Percentiles rank a stretch among this genome's conserved stretches.
Evolutionary conservation across 2,329 filamentous ascomycete genomes (phyloP).

Genomic region (Monosporascus sp.): DNA sequence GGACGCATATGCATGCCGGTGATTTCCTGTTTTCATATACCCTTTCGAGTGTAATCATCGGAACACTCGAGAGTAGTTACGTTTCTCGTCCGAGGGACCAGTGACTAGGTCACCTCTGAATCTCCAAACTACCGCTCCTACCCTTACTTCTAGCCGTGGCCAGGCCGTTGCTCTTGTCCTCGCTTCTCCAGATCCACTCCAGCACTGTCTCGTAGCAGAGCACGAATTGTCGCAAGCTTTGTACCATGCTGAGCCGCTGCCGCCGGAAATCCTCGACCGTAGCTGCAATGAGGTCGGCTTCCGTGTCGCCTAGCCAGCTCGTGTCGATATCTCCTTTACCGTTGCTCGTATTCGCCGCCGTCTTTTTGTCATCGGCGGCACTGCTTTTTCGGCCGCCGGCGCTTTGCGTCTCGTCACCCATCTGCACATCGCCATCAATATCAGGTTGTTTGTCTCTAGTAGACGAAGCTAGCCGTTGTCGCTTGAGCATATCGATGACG

Average conservation of each 20-base stretch:
- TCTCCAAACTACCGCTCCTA: slow-evolving; percentile 30
- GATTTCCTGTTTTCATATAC: too few species aligned
- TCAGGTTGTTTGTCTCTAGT: slow-evolving; percentile 22
- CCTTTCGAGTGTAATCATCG: too few species aligned
- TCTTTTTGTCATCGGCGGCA: slow-evolving; percentile 5
- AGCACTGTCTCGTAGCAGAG: slow-evolving; percentile 93
- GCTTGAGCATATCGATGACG: slow-evolving; percentile 92
- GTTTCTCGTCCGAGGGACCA: not conserved
- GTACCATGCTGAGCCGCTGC: slow-evolving; percentile 93
- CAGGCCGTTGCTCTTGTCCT: slow-evolving; percentile 29
- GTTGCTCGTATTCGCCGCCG: not conserved
- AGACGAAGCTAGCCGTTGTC: slow-evolving; percentile 52
- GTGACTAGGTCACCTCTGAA: slow-evolving; percentile 11
- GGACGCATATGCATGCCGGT: too few species aligned
- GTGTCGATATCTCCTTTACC: slow-evolving; percentile 34
- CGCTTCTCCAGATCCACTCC: slow-evolving; percentile 67
- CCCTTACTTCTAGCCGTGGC: slow-evolving; percentile 18
- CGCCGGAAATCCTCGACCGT: slow-evolving; percentile 87
- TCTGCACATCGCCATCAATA: slow-evolving; percentile 41
- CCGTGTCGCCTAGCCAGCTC: slow-evolving; percentile 64
- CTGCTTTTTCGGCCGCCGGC: slow-evolving; percentile 18
- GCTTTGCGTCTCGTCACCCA: slow-evolving; percentile 29
- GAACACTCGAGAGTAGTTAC: too few species aligned
- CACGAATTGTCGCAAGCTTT: slow-evolving; percentile 87
- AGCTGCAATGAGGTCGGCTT: slow-evolving; percentile 73